Percentiles rank a stretch among this genome's conserved stretches.
These are phyloP conservation scores for Xylariaceae sp. DNA, from an alignment of 2,329 filamentous ascomycete species.

Conservation along the genomic window DNA sequence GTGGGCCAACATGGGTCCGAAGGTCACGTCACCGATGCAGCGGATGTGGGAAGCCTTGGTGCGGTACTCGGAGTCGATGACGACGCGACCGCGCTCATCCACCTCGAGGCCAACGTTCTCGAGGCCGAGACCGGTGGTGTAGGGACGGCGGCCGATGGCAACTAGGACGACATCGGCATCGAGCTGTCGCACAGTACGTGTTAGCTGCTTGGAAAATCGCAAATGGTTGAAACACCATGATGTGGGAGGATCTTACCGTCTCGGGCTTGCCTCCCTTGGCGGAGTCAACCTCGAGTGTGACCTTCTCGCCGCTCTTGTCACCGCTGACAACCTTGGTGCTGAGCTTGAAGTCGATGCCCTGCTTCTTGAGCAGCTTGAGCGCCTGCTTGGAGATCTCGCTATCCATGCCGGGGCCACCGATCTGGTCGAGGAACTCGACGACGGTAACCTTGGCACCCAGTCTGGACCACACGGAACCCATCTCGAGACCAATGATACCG, in stretches of 20 bases:
- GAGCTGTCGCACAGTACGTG: conserved; percentile 49
- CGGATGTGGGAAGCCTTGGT: conserved; percentile 97
- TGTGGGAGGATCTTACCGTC: conserved; percentile 52
- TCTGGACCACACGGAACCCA: conserved; percentile 96
- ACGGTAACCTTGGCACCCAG: conserved; percentile 93
- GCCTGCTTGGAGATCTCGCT: conserved; percentile 82
- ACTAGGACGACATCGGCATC: conserved; percentile 94
- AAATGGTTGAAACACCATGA: background rate
- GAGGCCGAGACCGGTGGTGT: conserved; percentile 83
- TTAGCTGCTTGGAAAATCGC: conserved; percentile 3
- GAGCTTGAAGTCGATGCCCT: conserved; percentile 97
- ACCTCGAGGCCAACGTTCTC: conserved; percentile 91
- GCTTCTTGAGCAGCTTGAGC: conserved; percentile 91
- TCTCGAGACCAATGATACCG: conserved; percentile 97
- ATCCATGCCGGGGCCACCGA: conserved; percentile 97
- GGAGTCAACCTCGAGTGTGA: conserved; percentile 82
- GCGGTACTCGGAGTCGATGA: conserved; percentile 98
- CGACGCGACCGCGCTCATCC: conserved; percentile 88
- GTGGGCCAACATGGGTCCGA: conserved; percentile 98
- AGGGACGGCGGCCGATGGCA: conserved; percentile 92
- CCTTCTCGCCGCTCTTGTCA: conserved; percentile 68
- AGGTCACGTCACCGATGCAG: conserved; percentile 91
- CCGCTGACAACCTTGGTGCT: conserved; percentile 90
- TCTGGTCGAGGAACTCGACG: conserved; percentile 92
- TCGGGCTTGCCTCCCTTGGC: conserved; percentile 96